A percentile compares a stretch with the other conserved stretches of the same genome.
These are phyloP conservation scores for Kodamaea leandrae DNA, from an alignment of 805 yeast genomes.

Conservation along the genomic window DNA sequence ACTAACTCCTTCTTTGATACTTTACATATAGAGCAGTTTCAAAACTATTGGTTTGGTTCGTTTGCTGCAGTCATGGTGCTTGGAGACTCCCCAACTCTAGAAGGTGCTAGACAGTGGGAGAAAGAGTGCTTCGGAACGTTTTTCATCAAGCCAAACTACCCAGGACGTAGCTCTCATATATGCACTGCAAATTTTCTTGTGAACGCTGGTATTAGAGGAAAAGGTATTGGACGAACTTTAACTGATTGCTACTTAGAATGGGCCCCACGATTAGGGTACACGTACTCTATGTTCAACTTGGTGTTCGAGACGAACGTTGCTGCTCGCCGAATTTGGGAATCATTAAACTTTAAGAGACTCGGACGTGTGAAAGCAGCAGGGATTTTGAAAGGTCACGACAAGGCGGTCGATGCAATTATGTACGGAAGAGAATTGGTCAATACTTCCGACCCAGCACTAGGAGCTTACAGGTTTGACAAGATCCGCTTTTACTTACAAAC, in stretches of 20 bases:
- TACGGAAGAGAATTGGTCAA: slow-evolving; percentile 79
- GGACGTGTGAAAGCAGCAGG: slow-evolving; percentile 89
- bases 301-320: slow-evolving; percentile 87
- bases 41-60: slow-evolving; percentile 82
- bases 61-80: slow-evolving; percentile 75
- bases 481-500: slow-evolving; percentile 75
- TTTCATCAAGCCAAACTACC: slow-evolving; percentile 81
- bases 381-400: slow-evolving; percentile 75
- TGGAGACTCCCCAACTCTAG: slow-evolving; percentile 61
- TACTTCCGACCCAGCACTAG: slow-evolving; percentile 46
- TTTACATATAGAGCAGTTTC: slow-evolving; percentile 71
- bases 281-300: slow-evolving; percentile 77
- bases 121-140: slow-evolving; percentile 89
- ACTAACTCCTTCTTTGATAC: slow-evolving; percentile 85
- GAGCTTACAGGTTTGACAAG: slow-evolving; percentile 68
- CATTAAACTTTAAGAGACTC: slow-evolving; percentile 68
- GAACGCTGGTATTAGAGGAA: slow-evolving; percentile 88
- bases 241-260: slow-evolving; percentile 84
- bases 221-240: slow-evolving; percentile 84
- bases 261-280: slow-evolving; percentile 88
- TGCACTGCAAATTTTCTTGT: slow-evolving; percentile 87
- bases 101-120: slow-evolving; percentile 74
- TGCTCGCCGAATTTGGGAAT: slow-evolving; percentile 75
- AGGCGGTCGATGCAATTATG: slow-evolving; percentile 81
- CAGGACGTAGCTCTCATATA: slow-evolving; percentile 91